Base-by-base conservation (phyloP, 805 yeast genomes). In the Grigorovia transvaalensis region DNA sequence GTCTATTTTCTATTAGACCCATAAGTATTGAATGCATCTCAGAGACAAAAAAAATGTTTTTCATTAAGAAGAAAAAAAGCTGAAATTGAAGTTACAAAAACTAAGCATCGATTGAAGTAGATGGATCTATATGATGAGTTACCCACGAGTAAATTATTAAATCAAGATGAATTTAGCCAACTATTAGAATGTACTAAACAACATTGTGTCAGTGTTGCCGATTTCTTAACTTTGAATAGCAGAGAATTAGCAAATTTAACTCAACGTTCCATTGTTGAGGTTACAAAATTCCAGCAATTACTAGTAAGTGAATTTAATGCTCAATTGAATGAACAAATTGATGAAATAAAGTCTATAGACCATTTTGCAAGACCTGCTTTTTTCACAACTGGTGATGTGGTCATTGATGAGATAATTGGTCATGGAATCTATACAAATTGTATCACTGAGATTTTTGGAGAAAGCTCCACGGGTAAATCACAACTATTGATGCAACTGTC, bases 401-500 rank as follows among this genome's bases (percentile, higher is more conserved):
- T 55, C 5, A 55, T 85, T 1, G 90, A 85, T 60, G 59, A 56
- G 9, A 53, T 70, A 0, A 61, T 85, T 5, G 71, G 73, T 43
- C 84, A 82, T 3, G 91, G 90, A 0, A 70, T 84, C 4, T 74
- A 70, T 1, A 63, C 76, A 2, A 78, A 82, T 2, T 66, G 74
- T 23, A 63, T 85, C 1, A 82, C 89, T 0, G 98, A 90, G 68
- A 63, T 91, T 3, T 82, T 81, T 58, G 98, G 98, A 0, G 85
- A 84, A 27, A 81, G 95, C 49, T 86, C 95, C 0, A 76, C 85
- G 0, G 98, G 96, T 0, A 91, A 91, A 61, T 83, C 96, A 0
- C 95, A 90, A 57, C 68, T 90, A 4, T 68, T 85, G 27, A 74
- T 83, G 70, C 91, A 84, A 56, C 59, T 89, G 49, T 73, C 85